Conservation (phyloP, 2,329 filamentous ascomycete species). For the Monilinia vaccinii-corymbosi region DNA sequence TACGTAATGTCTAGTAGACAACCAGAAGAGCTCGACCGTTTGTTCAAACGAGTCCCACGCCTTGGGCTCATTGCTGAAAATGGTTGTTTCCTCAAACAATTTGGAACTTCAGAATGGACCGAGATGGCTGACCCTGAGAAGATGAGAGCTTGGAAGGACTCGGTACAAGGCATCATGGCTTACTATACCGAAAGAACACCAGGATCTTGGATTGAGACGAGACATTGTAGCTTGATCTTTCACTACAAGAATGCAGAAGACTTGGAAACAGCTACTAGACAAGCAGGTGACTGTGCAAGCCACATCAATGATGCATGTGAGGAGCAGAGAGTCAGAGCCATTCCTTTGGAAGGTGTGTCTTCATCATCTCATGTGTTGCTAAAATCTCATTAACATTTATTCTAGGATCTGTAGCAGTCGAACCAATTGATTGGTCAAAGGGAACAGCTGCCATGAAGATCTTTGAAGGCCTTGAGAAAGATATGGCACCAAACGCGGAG, state of each 20-base stretch:
- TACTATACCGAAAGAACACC: slow-evolving; percentile 90
- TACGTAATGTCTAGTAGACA: slow-evolving; percentile 90
- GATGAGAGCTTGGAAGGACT: slow-evolving; percentile 71
- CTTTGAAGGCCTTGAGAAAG: slow-evolving; percentile 47
- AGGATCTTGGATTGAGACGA: slow-evolving; percentile 78
- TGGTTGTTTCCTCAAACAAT: slow-evolving; percentile 77
- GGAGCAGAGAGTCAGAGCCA: slow-evolving; percentile 72
- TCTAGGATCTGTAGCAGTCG: slow-evolving; percentile 64
- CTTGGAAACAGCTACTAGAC: slow-evolving; percentile 61
- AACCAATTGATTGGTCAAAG: slow-evolving; percentile 82
- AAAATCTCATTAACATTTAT: not conserved
- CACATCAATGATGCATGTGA: slow-evolving; percentile 94
- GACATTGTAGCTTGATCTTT: slow-evolving; percentile 86
- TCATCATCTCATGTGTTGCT: not conserved
- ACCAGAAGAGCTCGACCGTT: slow-evolving; percentile 76
- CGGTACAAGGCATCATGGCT: slow-evolving; percentile 70
- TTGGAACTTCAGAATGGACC: slow-evolving; percentile 60
- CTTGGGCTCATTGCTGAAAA: slow-evolving; percentile 91
- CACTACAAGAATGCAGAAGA: slow-evolving; percentile 81
- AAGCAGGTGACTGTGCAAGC: slow-evolving; percentile 82
- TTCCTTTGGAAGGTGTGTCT: slow-evolving; percentile 54
- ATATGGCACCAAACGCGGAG: slow-evolving; percentile 29
- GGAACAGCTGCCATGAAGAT: slow-evolving; percentile 70
- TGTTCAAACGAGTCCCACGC: slow-evolving; percentile 76
- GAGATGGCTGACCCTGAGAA: slow-evolving; percentile 65